Percentiles rank a stretch among this genome's conserved stretches.
Conservation (phyloP, 2,329 filamentous ascomycete species). For the Neonectria coccinea region DNA sequence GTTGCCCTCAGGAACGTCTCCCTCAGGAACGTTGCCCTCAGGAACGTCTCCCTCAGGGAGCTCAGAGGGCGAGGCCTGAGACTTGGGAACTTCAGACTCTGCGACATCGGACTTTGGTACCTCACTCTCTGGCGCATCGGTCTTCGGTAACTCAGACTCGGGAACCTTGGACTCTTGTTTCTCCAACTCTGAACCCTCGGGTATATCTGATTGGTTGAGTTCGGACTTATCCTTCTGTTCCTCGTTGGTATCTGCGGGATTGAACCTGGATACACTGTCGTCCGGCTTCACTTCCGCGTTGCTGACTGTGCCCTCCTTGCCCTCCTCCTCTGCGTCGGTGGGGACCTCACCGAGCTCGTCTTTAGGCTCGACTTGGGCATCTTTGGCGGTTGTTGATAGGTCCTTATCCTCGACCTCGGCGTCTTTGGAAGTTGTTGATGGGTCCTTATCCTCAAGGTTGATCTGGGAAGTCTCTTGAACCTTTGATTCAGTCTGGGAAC, state of each 20-base stretch:
- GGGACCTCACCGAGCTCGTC: conserved; percentile 28
- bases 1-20: conserved; percentile 39
- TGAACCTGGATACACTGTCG: conserved; percentile 28
- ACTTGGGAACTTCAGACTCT: conserved; percentile 15
- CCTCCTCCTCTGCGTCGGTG: conserved; percentile 32
- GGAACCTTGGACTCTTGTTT: background rate
- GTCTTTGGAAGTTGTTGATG: conserved; percentile 23
- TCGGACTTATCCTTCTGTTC: conserved; percentile 16
- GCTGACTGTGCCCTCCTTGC: conserved; percentile 32
- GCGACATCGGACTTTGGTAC: background rate
- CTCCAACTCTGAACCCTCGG: conserved; percentile 1
- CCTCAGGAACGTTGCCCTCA: conserved; percentile 36
- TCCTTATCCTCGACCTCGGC: conserved; percentile 19
- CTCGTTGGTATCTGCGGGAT: conserved; percentile 15
- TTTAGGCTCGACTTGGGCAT: conserved; percentile 14
- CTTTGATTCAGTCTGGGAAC: background rate
- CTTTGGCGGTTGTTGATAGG: conserved; percentile 4
- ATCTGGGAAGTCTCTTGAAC: background rate
- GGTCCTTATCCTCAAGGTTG: conserved; percentile 37
- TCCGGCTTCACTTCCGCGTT: conserved; percentile 23
- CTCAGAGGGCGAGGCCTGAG: conserved; percentile 12
- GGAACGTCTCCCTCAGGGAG: conserved; percentile 30
- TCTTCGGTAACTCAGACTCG: background rate
- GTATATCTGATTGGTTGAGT: conserved; percentile 7
- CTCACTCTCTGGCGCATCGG: conserved; percentile 6